Percentiles rank a stretch among this genome's conserved stretches.
Conservation (phyloP, 2,329 filamentous ascomycete species). For the Fusarium mangiferae region DNA sequence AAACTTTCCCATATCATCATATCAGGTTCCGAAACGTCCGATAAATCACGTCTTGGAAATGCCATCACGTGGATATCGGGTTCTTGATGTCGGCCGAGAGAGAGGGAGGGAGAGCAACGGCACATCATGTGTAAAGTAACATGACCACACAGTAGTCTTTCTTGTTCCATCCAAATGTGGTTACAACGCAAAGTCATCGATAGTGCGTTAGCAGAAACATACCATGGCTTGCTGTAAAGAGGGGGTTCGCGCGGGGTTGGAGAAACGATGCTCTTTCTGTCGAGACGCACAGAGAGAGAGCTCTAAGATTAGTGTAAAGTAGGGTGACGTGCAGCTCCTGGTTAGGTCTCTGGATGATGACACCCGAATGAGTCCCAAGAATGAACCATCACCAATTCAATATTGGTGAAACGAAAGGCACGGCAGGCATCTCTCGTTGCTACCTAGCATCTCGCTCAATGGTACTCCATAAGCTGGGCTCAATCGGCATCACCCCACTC, state of each 20-base stretch:
- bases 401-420: background rate
- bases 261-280: constrained; percentile 4
- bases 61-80: constrained; percentile 28
- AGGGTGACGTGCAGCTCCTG: constrained; percentile 29
- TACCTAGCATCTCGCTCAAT: constrained; percentile 9
- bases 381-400: background rate
- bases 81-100: constrained; percentile 28
- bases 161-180: background rate
- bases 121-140: constrained; percentile 1
- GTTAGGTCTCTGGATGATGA: constrained; percentile 14
- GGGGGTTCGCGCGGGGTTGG: constrained; percentile 21
- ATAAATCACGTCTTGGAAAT: constrained; percentile 24
- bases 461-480: constrained; percentile 15
- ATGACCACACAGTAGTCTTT: constrained; percentile 1
- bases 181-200: background rate
- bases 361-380: constrained; percentile 8
- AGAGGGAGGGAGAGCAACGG: background rate
- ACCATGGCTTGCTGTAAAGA: constrained; percentile 8
- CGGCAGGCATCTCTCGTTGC: background rate
- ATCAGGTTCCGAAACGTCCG: constrained; percentile 31
- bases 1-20: constrained; percentile 30
- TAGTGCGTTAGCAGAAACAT: background rate
- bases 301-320: background rate
- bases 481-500: constrained; percentile 29
- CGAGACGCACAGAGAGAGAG: background rate